Evolutionary conservation across 2,329 filamentous ascomycete genomes (phyloP).

Genomic region (Aspergillus luchuensis): DNA sequence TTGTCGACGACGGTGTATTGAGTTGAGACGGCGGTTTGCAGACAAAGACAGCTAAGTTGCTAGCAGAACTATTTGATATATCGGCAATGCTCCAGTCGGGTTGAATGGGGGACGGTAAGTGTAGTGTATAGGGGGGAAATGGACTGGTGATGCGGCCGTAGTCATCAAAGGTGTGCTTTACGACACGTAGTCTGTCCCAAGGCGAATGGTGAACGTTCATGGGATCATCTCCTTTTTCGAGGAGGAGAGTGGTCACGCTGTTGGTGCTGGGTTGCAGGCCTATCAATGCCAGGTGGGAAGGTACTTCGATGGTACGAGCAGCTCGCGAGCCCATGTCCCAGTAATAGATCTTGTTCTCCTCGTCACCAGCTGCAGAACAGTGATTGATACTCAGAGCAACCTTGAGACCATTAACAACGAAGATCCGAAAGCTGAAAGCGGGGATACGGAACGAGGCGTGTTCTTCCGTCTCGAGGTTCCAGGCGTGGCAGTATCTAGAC

Average conservation of each 20-base stretch:
- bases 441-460: conserved; percentile 31
- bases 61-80: conserved; percentile 3
- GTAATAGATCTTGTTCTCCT: conserved; percentile 23
- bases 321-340: conserved; percentile 24
- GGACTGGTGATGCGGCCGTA: background rate
- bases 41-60: conserved; percentile 17
- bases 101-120: conserved; percentile 2
- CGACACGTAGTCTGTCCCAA: conserved; percentile 13
- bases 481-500: conserved; percentile 35
- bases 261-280: conserved; percentile 20
- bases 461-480: conserved; percentile 28
- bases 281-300: conserved; percentile 15
- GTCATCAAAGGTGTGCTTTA: conserved; percentile 15
- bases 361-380: background rate
- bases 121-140: conserved; percentile 7
- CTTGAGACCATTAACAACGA: conserved; percentile 24
- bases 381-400: conserved; percentile 24
- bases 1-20: background rate
- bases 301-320: conserved; percentile 19
- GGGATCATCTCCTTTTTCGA: conserved; percentile 5
- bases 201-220: background rate
- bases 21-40: background rate
- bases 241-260: conserved; percentile 21
- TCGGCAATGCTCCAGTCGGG: background rate
- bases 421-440: conserved; percentile 18